Base-by-base conservation (phyloP, 2,329 filamentous ascomycete genomes). In the Cryphonectria carpinicola region DNA sequence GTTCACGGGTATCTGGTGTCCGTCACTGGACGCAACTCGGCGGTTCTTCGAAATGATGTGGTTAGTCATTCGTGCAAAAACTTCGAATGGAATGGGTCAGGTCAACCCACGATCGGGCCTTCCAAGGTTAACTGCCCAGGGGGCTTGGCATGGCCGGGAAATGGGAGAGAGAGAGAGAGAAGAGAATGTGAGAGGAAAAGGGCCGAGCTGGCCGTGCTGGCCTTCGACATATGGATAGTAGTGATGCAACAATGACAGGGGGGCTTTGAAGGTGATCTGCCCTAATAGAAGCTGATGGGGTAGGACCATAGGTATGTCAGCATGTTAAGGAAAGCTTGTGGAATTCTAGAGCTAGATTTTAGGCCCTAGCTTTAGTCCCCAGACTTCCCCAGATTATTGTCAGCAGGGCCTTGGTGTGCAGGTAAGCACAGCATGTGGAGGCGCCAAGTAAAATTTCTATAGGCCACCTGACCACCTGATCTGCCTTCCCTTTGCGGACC, bases 131-230 rank as follows among this genome's bases (percentile, higher is more conserved):
- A 35, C 58, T 61, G 58, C 7, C 58, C 58, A 49, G 46, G 46
- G 7, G 37, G 10, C 19, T n/a, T 22, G 37, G 19, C 32, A 11
- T 22, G 35, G 58, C 22, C 35, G 35, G 58, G 10, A 61, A n/a
- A 61, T 61, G 32, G 39, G 8, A 60, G 25, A 32, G 56, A 3
- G n/a, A 61, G 8, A 60, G 25, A 32, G 56, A 3, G n/a, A 13
- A 4, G 32, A 43, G 32, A 32, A 3, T 2, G 43, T 11, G 19
- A 10, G 46, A 10, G 32, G 22, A 61, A 39, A 61, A 61, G 58
- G 58, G 19, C 58, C 58, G 58, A 61, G 58, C 58, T 39, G 32
- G 22, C 58, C 17, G 58, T 39, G 58, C 58, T 39, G 32, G 22
- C 58, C 17, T 22, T 35, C 17, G 58, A 61, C 8, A 32, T 17